Evolutionary conservation across 192 early-diverging fungal genomes (phyloP).

Genomic region (Gamsiella multidivaricata): DNA sequence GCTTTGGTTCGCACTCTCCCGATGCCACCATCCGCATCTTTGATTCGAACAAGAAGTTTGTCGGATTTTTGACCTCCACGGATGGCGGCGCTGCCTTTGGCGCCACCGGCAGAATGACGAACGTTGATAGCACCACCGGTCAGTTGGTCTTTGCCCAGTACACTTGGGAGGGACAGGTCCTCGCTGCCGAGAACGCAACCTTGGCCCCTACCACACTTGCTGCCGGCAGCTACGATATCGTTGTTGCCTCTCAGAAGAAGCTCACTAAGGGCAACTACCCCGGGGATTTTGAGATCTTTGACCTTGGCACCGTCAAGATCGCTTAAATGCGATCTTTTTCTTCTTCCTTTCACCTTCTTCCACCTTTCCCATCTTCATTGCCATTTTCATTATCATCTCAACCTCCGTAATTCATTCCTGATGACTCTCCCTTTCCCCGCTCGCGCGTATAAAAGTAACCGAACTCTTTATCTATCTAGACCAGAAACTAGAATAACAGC

Average conservation of each 20-base stretch:
- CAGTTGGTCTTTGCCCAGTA: constrained; percentile 6
- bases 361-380: neutral
- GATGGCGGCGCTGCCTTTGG: neutral
- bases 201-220: neutral
- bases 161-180: constrained; percentile 22
- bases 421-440: too few relatives aligned
- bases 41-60: neutral
- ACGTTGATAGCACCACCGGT: neutral
- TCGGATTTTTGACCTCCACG: neutral
- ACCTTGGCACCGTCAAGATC: constrained; percentile 17
- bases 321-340: constrained; percentile 6
- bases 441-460: too few relatives aligned
- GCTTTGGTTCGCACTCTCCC: neutral
- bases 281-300: constrained; percentile 33
- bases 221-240: constrained; percentile 28
- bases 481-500: too few relatives aligned
- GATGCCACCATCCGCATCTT: constrained; percentile 5
- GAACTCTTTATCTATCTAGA: too few relatives aligned
- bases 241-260: constrained; percentile 38
- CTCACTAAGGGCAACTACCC: constrained; percentile 37
- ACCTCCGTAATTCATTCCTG: too few relatives aligned
- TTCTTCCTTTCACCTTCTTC: neutral
- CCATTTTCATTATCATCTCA: too few relatives aligned
- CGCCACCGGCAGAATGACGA: neutral
- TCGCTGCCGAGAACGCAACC: constrained; percentile 8